phyloP scores from a whole-genome alignment of 345 rosid species.

The Eucalyptus cloeziana region DNA sequence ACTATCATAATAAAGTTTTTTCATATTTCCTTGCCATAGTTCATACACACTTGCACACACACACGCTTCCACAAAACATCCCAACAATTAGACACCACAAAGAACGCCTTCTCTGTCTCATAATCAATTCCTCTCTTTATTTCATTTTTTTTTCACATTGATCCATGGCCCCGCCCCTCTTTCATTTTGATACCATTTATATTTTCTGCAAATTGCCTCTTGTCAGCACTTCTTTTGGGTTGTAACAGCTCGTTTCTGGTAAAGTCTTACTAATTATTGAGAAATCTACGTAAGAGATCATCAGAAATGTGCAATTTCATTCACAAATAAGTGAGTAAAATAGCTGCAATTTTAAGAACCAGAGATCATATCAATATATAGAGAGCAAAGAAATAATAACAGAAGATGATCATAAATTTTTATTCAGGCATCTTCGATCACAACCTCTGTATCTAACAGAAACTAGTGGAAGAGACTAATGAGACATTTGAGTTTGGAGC shows the following conservation, averaged over 20 bases:
- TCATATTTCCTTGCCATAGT: too few relatives aligned
- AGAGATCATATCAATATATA: accelerated
- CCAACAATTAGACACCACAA: not conserved
- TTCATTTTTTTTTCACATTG: not conserved
- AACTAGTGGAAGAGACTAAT: not conserved
- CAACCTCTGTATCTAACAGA: accelerated
- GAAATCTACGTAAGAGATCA: not conserved
- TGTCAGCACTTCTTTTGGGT: not conserved
- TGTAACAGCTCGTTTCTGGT: not conserved
- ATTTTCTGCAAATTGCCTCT: not conserved
- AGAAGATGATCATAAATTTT: not conserved
- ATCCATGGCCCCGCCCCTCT: not conserved
- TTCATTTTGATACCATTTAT: not conserved
- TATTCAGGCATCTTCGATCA: not conserved
- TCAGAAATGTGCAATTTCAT: not conserved
- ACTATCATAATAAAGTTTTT: too few relatives aligned
- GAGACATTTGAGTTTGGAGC: not conserved
- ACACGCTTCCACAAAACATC: too few relatives aligned
- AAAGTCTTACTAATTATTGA: not conserved
- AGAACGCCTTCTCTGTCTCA: not conserved
- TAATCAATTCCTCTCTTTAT: too few relatives aligned
- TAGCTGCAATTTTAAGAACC: not conserved
- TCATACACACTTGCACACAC: too few relatives aligned
- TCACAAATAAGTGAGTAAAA: not conserved
- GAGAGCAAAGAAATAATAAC: not conserved